Evolutionary conservation across 129 eudicot genomes (phyloP), one percentile per base, ranked within the genome.

Genomic region (Gnaphalium uliginosum): DNA sequence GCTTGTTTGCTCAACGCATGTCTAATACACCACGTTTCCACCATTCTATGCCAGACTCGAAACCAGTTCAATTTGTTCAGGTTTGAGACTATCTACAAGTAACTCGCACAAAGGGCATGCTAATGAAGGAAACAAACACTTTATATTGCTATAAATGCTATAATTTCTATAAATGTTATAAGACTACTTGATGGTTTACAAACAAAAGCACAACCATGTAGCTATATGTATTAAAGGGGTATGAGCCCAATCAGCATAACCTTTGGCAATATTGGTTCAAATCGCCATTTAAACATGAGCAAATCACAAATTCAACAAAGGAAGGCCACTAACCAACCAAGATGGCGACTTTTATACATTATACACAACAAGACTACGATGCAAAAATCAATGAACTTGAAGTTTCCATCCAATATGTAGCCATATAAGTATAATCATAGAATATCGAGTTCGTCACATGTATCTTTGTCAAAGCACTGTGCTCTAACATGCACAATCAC

Each of bases 331-430:
- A 39, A 39, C 46, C 46, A 39, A 39, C 46, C 46, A 39, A 39
- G 29, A 58, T 58, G 30, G 30, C 5, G 4, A 58, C 30, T 9
- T 58, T 57, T 58, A 11, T 58, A 58, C 64, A 43, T 17, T 10
- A 39, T 39, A 39, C 46, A 78, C 39, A 48, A 69, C 37, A 58
- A 24, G 13, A 77, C 60, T 58, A 58, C 26, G 68, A 57, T 26
- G 51, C 64, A 78, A 69, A 30, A 27, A 43, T 69, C 53, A 29
- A 78, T 43, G 24, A 64, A 29, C 54, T 29, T 64, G 35, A 65
- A 75, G 63, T 27, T 69, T 30, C 76, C 80, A 59, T 78, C 51
- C 27, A 77, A 57, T 39, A 77, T 58, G 69, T 69, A 77, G 81
- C 50, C 43, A 69, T 59, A 77, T n/a, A 68, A 43, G 1, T 39